Base-by-base conservation (phyloP, 495 filamentous ascomycete species). In the Amphirosellinia nigrospora region DNA sequence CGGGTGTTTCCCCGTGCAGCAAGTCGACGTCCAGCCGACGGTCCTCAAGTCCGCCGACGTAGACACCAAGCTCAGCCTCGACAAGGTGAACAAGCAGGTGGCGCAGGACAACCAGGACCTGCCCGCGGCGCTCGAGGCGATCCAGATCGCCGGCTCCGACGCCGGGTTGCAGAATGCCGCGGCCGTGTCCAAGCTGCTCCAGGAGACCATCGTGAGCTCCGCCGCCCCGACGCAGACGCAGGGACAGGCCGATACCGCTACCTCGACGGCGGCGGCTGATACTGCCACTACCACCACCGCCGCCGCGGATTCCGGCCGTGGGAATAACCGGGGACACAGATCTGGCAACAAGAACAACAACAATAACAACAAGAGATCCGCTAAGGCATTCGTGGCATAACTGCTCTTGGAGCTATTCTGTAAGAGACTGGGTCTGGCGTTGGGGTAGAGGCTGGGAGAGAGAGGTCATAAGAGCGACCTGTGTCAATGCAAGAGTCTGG, bases 1-100 rank as follows among this genome's bases (percentile, higher is more conserved):
- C 56, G 83, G 82, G 16, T 65, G 82, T 65, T 82, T 86, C 56
- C 78, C 83, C 32, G 83, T 86, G 0, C 82, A 86, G 62, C 83
- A 86, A 43, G 70, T 69, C 19, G 83, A 84, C 67, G 71, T 70
- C 8, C 72, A 72, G 7, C 65, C 80, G 26, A 75, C 71, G 36
- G 52, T 68, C 53, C 83, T 82, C 75, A 78, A 72, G 21, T 72
- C 82, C 7, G 28, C 73, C 28, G 78, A 78, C 68, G 77, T 83
- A 45, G 28, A 70, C 1, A 79, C 82, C 0, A 52, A 66, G 9
- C 73, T 82, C 28, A 70, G 65, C 15, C 66, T 82, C 8, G 71
- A 79, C 15, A 73, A 32, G 1, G 70, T 82, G 21, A 38, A 74
- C 4, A 59, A 26, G 1, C 75, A 85, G 71, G 70, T 81, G 41